A percentile compares a stretch with the other conserved stretches of the same genome.
Conservation (phyloP, 176 grass and related monocot species). For the Puya raimondii region DNA sequence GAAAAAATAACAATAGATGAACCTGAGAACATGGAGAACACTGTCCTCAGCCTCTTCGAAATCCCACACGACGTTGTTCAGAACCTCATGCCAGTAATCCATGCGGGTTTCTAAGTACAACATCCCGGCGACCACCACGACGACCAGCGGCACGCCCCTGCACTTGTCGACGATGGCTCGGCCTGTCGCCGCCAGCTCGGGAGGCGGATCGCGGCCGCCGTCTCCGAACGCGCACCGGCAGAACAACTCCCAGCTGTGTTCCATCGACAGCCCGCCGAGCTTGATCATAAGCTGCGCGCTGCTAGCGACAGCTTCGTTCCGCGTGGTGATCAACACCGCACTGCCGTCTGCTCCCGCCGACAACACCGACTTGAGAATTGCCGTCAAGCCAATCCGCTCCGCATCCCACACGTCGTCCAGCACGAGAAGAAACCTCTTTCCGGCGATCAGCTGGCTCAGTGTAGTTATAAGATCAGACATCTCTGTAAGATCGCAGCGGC, state of each 20-base stretch:
- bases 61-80: slow-evolving; percentile 20
- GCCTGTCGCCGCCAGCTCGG: background rate
- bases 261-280: background rate
- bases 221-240: background rate
- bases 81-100: slow-evolving; percentile 13
- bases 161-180: slow-evolving; percentile 12
- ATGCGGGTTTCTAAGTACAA: background rate
- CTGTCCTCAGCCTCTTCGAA: background rate
- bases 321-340: no score
- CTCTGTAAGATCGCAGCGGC: no score
- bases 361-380: no score
- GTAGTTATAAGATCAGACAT: no score
- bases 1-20: no score
- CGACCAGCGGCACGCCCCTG: slow-evolving; percentile 17
- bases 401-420: no score
- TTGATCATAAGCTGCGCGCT: no score
- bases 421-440: no score
- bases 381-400: no score
- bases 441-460: no score
- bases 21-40: background rate
- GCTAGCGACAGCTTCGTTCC: no score
- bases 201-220: background rate
- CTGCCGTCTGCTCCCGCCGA: no score
- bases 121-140: background rate
- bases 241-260: background rate